Percentiles rank a stretch among this genome's conserved stretches.
Evolutionary conservation across 1,139 yeast genomes (phyloP).

Genomic region (Pneumocystis jirovecii): DNA sequence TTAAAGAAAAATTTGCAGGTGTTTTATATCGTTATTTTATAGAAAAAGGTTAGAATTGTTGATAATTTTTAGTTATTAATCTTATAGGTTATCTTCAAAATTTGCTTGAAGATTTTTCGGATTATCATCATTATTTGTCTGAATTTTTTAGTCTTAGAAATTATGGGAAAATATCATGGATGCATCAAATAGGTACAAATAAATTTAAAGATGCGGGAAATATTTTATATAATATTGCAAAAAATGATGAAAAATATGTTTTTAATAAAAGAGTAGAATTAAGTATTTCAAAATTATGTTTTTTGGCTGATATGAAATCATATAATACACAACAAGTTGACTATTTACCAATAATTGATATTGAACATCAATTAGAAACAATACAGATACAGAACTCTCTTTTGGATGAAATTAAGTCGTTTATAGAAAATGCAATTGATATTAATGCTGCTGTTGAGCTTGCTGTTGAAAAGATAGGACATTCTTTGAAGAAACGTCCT

Average conservation of each 20-base stretch:
- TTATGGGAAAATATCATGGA: constrained; percentile 58
- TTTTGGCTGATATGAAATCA: constrained; percentile 19
- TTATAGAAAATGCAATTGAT: constrained; percentile 7
- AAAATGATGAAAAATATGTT: constrained; percentile 30
- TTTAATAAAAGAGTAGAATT: constrained; percentile 42
- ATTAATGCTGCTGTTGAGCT: constrained; percentile 8
- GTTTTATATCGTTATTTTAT: constrained; percentile 49
- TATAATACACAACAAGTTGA: not conserved
- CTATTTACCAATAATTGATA: not conserved
- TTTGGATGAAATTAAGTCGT: constrained; percentile 6
- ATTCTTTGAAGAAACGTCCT: not conserved
- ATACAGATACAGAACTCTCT: not conserved
- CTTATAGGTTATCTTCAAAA: constrained; percentile 25
- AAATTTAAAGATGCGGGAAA: constrained; percentile 39
- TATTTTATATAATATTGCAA: constrained; percentile 31
- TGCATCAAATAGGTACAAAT: constrained; percentile 41
- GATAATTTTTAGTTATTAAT: not conserved
- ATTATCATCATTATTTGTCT: constrained; percentile 36
- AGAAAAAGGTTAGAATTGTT: constrained; percentile 30
- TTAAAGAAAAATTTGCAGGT: constrained; percentile 55
- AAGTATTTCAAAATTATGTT: constrained; percentile 53
- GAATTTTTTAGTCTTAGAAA: constrained; percentile 38
- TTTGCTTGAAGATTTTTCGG: constrained; percentile 43
- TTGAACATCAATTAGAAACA: not conserved
- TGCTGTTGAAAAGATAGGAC: constrained; percentile 1